phyloP scores from a whole-genome alignment of 2,329 filamentous ascomycete genomes.

The Scedosporium minutisporum region DNA sequence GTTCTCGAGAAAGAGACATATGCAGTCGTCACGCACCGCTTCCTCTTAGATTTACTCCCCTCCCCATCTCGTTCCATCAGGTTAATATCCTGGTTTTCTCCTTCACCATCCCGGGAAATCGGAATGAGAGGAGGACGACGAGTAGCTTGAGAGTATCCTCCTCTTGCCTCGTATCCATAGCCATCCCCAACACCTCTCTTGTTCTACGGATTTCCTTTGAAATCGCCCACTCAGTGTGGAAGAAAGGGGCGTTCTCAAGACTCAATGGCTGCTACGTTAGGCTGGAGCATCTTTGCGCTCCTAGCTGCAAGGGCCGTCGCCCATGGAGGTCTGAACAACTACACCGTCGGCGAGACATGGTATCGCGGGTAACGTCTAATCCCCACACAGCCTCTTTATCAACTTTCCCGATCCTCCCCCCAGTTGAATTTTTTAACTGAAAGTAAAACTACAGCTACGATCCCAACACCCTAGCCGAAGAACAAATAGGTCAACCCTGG shows the following conservation, averaged over 20 bases:
- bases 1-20: neutral
- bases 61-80: too few relatives aligned
- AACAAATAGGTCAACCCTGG: constrained; percentile 1
- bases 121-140: too few relatives aligned
- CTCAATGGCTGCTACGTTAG: neutral
- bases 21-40: neutral
- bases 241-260: neutral
- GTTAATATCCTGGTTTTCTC: too few relatives aligned
- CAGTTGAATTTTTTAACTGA: neutral
- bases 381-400: neutral
- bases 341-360: constrained; percentile 6
- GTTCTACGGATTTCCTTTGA: too few relatives aligned
- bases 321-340: constrained; percentile 6
- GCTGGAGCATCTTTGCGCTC: neutral
- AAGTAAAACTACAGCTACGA: neutral
- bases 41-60: too few relatives aligned
- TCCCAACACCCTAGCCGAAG: neutral
- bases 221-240: too few relatives aligned
- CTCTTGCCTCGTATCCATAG: too few relatives aligned
- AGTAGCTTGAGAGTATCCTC: too few relatives aligned
- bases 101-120: too few relatives aligned
- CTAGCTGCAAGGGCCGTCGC: neutral
- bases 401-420: neutral
- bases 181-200: too few relatives aligned
- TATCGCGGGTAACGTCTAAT: constrained; percentile 2